Evolutionary conservation across 2,329 filamentous ascomycete genomes (phyloP).

Genomic region (Sarocladiaceae sp.): DNA sequence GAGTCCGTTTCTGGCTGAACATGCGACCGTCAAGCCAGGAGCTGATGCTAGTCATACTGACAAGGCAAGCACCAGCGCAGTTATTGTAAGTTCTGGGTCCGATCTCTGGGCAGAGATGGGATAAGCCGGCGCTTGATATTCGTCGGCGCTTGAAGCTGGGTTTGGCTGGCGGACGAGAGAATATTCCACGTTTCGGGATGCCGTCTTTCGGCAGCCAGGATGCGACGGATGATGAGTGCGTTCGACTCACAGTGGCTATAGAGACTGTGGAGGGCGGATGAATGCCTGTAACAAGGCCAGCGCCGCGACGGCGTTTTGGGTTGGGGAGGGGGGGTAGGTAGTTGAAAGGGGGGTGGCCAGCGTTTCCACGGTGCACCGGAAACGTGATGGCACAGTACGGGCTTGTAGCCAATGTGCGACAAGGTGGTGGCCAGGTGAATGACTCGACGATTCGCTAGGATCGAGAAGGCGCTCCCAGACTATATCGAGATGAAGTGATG

Average conservation of each 20-base stretch:
- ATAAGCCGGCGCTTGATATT: no score
- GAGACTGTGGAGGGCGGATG: neutral
- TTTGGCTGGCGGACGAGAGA: no score
- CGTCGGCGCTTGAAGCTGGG: no score
- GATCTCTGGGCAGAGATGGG: no score
- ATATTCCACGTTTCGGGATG: no score
- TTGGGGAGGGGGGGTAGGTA: no score
- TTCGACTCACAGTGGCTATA: neutral
- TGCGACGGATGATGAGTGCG: neutral
- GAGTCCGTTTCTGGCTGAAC: constrained; percentile 3
- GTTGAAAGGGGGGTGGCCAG: constrained; percentile 3
- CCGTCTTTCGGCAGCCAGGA: no score
- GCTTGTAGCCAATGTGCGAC: neutral
- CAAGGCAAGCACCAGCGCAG: no score
- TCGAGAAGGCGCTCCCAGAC: neutral
- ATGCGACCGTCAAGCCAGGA: constrained; percentile 1
- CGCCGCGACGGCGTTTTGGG: no score
- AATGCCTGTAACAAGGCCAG: neutral
- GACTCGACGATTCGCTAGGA: neutral
- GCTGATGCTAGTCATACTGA: neutral
- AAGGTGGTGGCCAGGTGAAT: neutral
- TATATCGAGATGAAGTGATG: neutral
- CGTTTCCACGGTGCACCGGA: neutral
- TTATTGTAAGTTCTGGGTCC: no score
- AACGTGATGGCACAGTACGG: neutral